Percentiles rank a stretch among this genome's conserved stretches.
Conservation (phyloP, 2,329 filamentous ascomycete species). For the Penicillium sp. region DNA sequence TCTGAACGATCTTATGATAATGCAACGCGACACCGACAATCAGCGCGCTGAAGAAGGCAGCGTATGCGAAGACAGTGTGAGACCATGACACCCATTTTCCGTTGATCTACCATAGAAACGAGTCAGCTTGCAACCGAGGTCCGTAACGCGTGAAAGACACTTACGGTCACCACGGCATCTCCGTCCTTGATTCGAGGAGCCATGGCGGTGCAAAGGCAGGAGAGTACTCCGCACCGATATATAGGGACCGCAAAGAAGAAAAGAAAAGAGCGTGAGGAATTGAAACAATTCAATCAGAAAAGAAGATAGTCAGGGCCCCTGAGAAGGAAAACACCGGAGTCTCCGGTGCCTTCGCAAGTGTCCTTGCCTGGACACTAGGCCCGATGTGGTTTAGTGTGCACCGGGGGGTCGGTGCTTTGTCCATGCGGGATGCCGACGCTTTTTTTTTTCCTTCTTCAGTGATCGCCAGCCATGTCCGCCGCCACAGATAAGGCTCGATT, state of each 20-base stretch:
- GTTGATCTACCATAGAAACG: slow-evolving; percentile 57
- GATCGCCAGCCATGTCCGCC: slow-evolving; percentile 63
- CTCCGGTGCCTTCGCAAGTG: slow-evolving; percentile 18
- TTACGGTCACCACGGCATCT: slow-evolving; percentile 60
- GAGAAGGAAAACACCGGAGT: slow-evolving; percentile 29
- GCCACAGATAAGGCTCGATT: slow-evolving; percentile 93
- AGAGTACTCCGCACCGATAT: slow-evolving; percentile 14
- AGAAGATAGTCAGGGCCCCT: slow-evolving; percentile 30
- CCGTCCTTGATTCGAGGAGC: slow-evolving; percentile 62
- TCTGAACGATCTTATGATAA: slow-evolving; percentile 96
- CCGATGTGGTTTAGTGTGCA: slow-evolving; percentile 19
- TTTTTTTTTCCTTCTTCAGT: slow-evolving; percentile 29
- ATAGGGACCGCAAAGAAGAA: slow-evolving; percentile 3
- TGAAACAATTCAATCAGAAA: slow-evolving; percentile 26
- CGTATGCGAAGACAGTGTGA: slow-evolving; percentile 80
- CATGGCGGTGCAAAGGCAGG: slow-evolving; percentile 46
- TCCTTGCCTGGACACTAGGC: slow-evolving; percentile 12
- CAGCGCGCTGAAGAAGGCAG: slow-evolving; percentile 81
- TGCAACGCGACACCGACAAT: slow-evolving; percentile 78
- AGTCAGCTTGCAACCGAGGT: slow-evolving; percentile 26
- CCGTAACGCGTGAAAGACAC: slow-evolving; percentile 23
- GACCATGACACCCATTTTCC: slow-evolving; percentile 87
- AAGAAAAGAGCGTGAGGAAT: slow-evolving; percentile 14
- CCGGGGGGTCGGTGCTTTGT: slow-evolving; percentile 19
- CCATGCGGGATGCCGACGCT: slow-evolving; percentile 33